These are phyloP conservation scores for Xylaria sp. DNA, from an alignment of 2,329 filamentous ascomycete genomes.

Conservation along the genomic window DNA sequence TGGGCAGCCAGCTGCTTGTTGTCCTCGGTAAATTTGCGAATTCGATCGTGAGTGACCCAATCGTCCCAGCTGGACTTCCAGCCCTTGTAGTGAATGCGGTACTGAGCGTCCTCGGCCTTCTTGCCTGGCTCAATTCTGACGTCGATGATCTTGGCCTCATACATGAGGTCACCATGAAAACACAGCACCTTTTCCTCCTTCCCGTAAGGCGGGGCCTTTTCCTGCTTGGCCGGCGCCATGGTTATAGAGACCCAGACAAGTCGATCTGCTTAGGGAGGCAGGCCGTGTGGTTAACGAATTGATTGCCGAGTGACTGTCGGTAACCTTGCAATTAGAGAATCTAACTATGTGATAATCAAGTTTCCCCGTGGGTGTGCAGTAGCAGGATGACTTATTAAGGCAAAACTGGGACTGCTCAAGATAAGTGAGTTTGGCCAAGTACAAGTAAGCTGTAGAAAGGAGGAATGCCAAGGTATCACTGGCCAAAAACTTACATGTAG, in stretches of 20 bases:
- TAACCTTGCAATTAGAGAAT: background rate
- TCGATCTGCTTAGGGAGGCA: background rate
- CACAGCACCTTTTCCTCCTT: conserved; percentile 96
- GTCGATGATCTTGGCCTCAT: conserved; percentile 96
- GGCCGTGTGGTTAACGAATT: background rate
- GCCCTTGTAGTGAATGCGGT: conserved; percentile 97
- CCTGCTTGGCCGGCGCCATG: conserved; percentile 56
- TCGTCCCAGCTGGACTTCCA: conserved; percentile 99
- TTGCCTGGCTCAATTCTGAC: conserved; percentile 53
- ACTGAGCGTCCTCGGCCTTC: conserved; percentile 75
- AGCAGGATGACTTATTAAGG: conserved; percentile 8
- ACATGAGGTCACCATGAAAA: conserved; percentile 96
- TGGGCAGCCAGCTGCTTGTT: conserved; percentile 88
- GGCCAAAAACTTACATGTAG: conserved; percentile 13
- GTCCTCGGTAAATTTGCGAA: conserved; percentile 93
- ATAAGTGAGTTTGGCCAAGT: conserved; percentile 11
- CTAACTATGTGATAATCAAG: background rate
- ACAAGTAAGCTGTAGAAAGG: conserved; percentile 1
- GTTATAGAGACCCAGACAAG: conserved; percentile 8
- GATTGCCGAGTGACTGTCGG: background rate
- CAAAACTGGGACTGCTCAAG: background rate
- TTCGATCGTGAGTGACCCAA: conserved; percentile 93
- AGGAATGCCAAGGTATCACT: conserved; percentile 15
- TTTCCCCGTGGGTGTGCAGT: background rate
- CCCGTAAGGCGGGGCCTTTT: conserved; percentile 59